Conservation (phyloP, 1,284 basidiomycete species). For the Fomitopsis palustris region DNA sequence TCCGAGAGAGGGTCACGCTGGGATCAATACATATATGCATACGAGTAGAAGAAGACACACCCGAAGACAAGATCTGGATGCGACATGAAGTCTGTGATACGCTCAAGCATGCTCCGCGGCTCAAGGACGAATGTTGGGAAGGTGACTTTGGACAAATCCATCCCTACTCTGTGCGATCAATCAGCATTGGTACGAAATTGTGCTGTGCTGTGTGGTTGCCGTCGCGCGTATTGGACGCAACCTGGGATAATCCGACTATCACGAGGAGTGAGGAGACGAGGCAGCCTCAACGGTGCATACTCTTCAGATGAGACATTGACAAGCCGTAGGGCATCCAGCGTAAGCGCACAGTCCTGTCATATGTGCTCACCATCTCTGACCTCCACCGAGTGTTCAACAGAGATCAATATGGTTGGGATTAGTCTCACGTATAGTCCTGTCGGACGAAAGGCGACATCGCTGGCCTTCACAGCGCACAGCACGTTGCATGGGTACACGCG, state of each 20-base stretch:
- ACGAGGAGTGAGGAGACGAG: no score
- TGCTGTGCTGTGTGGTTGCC: background rate
- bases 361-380: background rate
- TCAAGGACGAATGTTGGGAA: slow-evolving; percentile 95
- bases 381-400: background rate
- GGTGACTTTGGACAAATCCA: slow-evolving; percentile 94
- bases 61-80: slow-evolving; percentile 98
- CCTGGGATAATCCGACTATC: background rate
- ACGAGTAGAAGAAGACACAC: slow-evolving; percentile 42
- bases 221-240: background rate
- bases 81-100: slow-evolving; percentile 98
- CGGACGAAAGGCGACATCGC: background rate
- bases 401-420: background rate
- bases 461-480: background rate
- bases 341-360: background rate
- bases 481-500: background rate
- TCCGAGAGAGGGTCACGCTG: slow-evolving; percentile 3
- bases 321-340: background rate
- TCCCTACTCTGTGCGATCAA: slow-evolving; percentile 65
- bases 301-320: background rate
- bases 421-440: background rate
- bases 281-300: background rate
- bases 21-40: slow-evolving; percentile 4
- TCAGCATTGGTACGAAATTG: background rate
- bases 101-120: slow-evolving; percentile 90